Evolutionary conservation across 345 rosid species (phyloP).

Genomic region (Eucalyptus sideroxylon): DNA sequence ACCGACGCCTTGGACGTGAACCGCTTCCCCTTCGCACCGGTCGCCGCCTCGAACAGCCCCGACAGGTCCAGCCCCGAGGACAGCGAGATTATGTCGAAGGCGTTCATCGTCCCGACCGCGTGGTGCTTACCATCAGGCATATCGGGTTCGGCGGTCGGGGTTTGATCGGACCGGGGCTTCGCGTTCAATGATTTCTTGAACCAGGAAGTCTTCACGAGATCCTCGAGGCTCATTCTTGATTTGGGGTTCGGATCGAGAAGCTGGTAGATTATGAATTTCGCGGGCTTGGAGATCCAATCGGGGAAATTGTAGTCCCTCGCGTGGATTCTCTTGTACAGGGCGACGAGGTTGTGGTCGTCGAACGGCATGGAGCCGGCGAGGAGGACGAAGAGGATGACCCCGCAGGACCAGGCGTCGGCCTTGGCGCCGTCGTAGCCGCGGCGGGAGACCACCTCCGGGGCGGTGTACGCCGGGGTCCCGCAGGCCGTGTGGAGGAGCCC

Average conservation of each 20-base stretch:
- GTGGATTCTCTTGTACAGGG: constrained; percentile 11
- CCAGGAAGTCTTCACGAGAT: constrained; percentile 39
- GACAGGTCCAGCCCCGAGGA: constrained; percentile 74
- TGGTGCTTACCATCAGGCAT: background rate
- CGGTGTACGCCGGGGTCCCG: constrained; percentile 13
- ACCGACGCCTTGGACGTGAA: constrained; percentile 39
- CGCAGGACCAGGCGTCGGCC: constrained; percentile 37
- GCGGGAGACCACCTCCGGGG: constrained; percentile 33
- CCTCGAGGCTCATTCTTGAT: constrained; percentile 54
- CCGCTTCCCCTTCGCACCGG: constrained; percentile 34
- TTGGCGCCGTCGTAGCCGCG: constrained; percentile 14
- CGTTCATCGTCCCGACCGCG: constrained; percentile 17
- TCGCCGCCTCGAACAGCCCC: constrained; percentile 37
- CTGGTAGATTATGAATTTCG: constrained; percentile 27
- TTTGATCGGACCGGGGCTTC: background rate
- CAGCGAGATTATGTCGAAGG: constrained; percentile 68
- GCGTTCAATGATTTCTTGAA: constrained; percentile 19
- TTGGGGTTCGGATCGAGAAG: constrained; percentile 77
- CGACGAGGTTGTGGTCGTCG: constrained; percentile 17
- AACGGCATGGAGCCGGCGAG: constrained; percentile 21
- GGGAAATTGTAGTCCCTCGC: constrained; percentile 21
- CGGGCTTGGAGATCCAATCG: constrained; percentile 28
- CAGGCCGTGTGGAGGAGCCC: constrained; percentile 32
- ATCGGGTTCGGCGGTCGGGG: background rate
- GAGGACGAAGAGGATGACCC: constrained; percentile 21